Evolutionary conservation across 2,329 filamentous ascomycete species (phyloP), one percentile per base, ranked within the genome.

Genomic region (Daldinia eschscholtzii): DNA sequence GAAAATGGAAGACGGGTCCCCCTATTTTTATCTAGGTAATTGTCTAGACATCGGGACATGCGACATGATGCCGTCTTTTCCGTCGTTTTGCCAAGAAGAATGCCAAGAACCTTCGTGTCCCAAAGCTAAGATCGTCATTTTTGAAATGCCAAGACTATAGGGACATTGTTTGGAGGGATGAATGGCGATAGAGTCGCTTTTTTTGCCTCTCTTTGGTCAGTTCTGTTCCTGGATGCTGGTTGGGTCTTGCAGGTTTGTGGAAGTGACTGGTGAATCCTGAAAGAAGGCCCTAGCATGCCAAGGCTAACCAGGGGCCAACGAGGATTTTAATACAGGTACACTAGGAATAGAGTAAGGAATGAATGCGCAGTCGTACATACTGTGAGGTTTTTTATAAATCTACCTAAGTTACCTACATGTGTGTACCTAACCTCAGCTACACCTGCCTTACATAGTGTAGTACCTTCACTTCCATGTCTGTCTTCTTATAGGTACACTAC

Each of bases 41-140:
- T 56, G 35, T 10, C 3, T 59, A 53, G 57, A 35, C 10, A 30
- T 7, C 28, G 6, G 10, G 30, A 65, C 57, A 65, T 67, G 67
- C 67, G 67, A 71, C 67, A 58, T 61, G 58, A 65, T 71, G 67
- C 70, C 70, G 70, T 71, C 56, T 67, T 53, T 71, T 71, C 70
- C 70, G 70, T 65, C 33, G 41, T 64, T 69, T 71, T 70, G 70
- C 67, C 70, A 72, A 72, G 70, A 72, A 33, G 56, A 56, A 66
- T 67, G 70, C 70, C 70, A 72, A 72, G 70, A 67, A 56, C 44
- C 53, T 57, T 68, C 59, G 70, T 70, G 67, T 70, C 41, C 64
- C 67, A 72, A 44, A 64, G 3, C 64, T 61, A 65, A 65, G 70
- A 72, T 72, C 70, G 65, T 68, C 70, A 61, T 67, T 57, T 55